Evolutionary conservation across 495 filamentous ascomycete genomes (phyloP).

Genomic region (Elasticomyces elasticus): DNA sequence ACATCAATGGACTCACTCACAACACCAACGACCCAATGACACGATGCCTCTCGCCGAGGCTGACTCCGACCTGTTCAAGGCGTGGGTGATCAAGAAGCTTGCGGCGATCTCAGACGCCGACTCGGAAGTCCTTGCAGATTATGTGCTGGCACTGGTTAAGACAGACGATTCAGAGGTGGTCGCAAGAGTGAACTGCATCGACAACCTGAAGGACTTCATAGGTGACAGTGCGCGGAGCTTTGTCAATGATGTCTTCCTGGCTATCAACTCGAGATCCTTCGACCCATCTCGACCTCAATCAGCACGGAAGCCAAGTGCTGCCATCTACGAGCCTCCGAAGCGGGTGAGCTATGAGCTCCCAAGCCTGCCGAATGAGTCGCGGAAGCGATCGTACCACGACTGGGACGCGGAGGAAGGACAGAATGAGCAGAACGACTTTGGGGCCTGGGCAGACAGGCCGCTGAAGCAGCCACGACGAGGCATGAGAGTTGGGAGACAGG

Average conservation of each 20-base stretch:
- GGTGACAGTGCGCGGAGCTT: constrained; percentile 67
- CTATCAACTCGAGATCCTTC: constrained; percentile 34
- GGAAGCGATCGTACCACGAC: constrained; percentile 36
- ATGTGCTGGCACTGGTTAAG: constrained; percentile 80
- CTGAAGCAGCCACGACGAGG: constrained; percentile 49
- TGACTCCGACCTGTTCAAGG: constrained; percentile 64
- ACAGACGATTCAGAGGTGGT: constrained; percentile 67
- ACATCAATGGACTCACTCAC: too few relatives aligned
- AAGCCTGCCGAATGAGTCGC: constrained; percentile 16
- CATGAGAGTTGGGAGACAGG: background rate
- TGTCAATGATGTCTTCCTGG: constrained; percentile 75
- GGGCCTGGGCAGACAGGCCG: constrained; percentile 38
- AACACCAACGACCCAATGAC: background rate
- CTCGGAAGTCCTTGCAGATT: constrained; percentile 89
- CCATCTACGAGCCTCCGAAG: constrained; percentile 33
- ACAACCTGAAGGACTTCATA: constrained; percentile 79
- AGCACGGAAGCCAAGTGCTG: constrained; percentile 28
- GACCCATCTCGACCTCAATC: constrained; percentile 30
- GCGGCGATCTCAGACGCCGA: constrained; percentile 94
- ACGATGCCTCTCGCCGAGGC: constrained; percentile 66
- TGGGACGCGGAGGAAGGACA: constrained; percentile 28
- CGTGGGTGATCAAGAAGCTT: constrained; percentile 81
- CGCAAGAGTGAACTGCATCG: constrained; percentile 62
- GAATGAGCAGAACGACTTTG: constrained; percentile 1
- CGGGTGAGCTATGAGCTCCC: constrained; percentile 27